Conservation (phyloP, 169 alveolate species). For the Eimeria necatrix region DNA sequence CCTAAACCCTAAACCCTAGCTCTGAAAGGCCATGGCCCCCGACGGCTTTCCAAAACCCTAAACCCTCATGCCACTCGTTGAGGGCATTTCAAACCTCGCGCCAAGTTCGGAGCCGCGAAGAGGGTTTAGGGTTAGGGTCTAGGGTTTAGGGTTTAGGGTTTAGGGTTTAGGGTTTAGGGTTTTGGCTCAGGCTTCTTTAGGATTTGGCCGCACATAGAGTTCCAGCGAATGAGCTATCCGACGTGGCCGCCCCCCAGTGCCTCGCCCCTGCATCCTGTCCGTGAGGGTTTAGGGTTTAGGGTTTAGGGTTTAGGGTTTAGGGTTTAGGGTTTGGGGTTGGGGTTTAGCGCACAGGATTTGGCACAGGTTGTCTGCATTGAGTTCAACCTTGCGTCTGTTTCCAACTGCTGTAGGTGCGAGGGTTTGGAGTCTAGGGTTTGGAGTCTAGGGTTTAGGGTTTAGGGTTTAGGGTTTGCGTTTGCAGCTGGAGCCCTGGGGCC, state of each 20-base stretch:
- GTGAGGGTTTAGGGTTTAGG: slow-evolving; percentile 6
- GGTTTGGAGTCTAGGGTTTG: not conserved
- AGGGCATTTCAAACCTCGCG: too few relatives aligned
- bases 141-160: slow-evolving; percentile 33
- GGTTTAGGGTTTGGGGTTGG: too few relatives aligned
- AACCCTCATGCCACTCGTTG: not conserved
- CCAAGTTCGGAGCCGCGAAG: too few relatives aligned
- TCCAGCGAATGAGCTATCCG: slow-evolving; percentile 77
- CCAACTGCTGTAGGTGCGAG: too few relatives aligned
- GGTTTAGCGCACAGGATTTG: too few relatives aligned
- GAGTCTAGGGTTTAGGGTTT: slow-evolving; percentile 8
- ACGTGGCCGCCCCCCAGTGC: slow-evolving; percentile 81
- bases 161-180: slow-evolving; percentile 33
- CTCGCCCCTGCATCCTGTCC: slow-evolving; percentile 76
- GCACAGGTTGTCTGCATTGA: too few relatives aligned
- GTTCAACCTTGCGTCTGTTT: too few relatives aligned
- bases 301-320: slow-evolving; percentile 21
- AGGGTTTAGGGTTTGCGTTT: slow-evolving; percentile 12
- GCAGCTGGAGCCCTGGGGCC: slow-evolving; percentile 81
- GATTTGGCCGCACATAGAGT: slow-evolving; percentile 45
- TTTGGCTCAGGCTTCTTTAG: not conserved
- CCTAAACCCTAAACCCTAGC: slow-evolving; percentile 32
- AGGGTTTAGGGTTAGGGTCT: too few relatives aligned
- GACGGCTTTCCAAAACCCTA: too few relatives aligned
- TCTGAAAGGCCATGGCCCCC: too few relatives aligned